phyloP scores from a whole-genome alignment of 2,329 filamentous ascomycete genomes.

The Neofusicoccum kwambonambiense region DNA sequence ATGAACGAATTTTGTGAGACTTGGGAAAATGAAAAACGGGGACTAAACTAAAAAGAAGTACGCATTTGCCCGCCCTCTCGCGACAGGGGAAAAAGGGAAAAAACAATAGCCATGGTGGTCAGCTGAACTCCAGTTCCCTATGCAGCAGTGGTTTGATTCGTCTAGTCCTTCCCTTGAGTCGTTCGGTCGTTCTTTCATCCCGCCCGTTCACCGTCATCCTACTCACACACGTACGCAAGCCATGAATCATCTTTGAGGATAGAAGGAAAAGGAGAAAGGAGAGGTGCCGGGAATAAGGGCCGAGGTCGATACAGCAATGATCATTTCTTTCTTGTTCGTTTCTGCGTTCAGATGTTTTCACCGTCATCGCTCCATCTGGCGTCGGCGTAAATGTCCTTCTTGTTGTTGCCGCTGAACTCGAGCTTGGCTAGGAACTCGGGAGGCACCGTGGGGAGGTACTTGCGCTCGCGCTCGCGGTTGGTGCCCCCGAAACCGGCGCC shows the following conservation, averaged over 20 bases:
- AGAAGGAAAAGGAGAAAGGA: not conserved
- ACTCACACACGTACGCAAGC: conserved; percentile 5
- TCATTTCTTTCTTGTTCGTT: not conserved
- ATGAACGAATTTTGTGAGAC: not conserved
- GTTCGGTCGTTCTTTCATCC: not conserved
- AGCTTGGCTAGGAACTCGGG: conserved; percentile 89
- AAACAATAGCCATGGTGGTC: not conserved
- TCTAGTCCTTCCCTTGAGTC: conserved; percentile 7
- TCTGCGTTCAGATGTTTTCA: not conserved
- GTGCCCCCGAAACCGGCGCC: conserved; percentile 91
- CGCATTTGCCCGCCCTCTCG: not conserved
- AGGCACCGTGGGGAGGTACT: conserved; percentile 94
- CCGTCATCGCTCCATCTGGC: conserved; percentile 18
- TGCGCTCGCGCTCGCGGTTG: conserved; percentile 86
- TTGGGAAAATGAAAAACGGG: not conserved
- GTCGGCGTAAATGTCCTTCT: conserved; percentile 10
- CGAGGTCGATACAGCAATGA: not conserved
- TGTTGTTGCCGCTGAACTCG: conserved; percentile 54
- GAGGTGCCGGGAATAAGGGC: not conserved
- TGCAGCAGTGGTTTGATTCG: conserved; percentile 9
- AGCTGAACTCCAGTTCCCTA: conserved; percentile 6
- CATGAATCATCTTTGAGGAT: not conserved
- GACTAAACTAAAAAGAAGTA: not conserved
- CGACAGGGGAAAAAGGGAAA: not conserved
- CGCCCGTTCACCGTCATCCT: not conserved